Evolutionary conservation across 2,329 filamentous ascomycete species (phyloP).

Genomic region (Hypoxylon sp.): DNA sequence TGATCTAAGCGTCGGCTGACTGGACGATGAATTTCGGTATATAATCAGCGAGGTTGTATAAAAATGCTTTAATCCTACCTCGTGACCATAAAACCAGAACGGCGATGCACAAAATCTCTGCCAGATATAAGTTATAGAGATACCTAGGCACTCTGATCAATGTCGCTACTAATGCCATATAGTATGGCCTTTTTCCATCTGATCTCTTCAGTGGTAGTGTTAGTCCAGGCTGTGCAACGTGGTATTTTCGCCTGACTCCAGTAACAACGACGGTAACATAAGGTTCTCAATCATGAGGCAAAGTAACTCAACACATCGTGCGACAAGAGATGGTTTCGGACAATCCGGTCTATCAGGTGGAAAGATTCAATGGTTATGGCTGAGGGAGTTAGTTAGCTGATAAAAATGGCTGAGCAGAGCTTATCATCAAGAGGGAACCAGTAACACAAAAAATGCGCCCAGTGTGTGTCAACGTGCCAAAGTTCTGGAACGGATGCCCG

Average conservation of each 20-base stretch:
- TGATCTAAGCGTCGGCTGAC: conserved; percentile 7
- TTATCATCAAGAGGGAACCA: conserved; percentile 23
- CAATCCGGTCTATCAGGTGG: conserved; percentile 18
- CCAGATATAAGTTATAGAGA: not conserved
- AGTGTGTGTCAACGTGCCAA: not conserved
- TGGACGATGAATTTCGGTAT: not conserved
- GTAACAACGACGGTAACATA: not conserved
- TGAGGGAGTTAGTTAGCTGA: conserved; percentile 4
- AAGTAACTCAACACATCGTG: not conserved
- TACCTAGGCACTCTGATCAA: not conserved
- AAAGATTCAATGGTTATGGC: not conserved
- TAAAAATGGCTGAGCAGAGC: conserved; percentile 10
- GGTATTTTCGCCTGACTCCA: conserved; percentile 10
- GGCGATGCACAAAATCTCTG: not conserved
- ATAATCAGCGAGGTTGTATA: conserved; percentile 4
- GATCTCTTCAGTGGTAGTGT: conserved; percentile 4
- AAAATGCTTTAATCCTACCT: not conserved
- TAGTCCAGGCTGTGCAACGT: conserved; percentile 14
- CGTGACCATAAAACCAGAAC: not conserved
- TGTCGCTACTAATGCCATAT: not conserved
- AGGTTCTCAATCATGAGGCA: not conserved
- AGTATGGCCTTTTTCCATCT: conserved; percentile 8
- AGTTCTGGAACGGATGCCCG: conserved; percentile 26
- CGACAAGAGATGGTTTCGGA: conserved; percentile 19
- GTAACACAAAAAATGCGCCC: conserved; percentile 29